Evolutionary conservation across 148 eudicot genomes (phyloP), one percentile per base, ranked within the genome.

Genomic region (Simmondsia chinensis): DNA sequence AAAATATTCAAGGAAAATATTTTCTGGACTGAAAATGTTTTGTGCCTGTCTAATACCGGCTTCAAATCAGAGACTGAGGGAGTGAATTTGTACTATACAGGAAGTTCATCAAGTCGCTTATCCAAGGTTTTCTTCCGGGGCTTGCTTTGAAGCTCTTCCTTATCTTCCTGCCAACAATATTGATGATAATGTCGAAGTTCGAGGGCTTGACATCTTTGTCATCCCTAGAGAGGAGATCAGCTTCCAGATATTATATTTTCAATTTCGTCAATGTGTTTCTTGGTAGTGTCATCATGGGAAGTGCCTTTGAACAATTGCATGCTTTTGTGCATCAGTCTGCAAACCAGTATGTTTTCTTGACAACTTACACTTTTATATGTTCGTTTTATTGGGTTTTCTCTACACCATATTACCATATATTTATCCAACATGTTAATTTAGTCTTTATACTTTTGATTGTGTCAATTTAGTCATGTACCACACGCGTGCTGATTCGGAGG

Each of bases 91-190:
- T 22, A 36, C 38, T 21, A 9, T 71, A 72, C 83, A 93, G 99
- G 66, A 3, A 0, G 1, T 73, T 86, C 57, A 71, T 86, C 77
- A 82, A 82, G 66, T 45, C 80, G 9, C 61, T 93, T 31, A 80
- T 93, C 40, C 71, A 64, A 69, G 99, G 96, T 37, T 71, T 86
- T 60, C 65, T 91, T 15, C 95, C 99, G 41, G 96, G 99, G 46
- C 75, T 93, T 44, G 89, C 75, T 48, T 65, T 93, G 73, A 93
- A 93, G 75, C 79, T 93, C 53, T 93, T 93, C 68, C 94, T 93
- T 57, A 72, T 82, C 16, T 62, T 86, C 64, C 79, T 93, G 48
- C 99, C 99, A 12, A 14, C 75, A n/a, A 93, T 93, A 67, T 46
- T 93, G 63, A 93, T 86, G 89, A 50, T 86, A 48, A 86, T 91